phyloP scores from a whole-genome alignment of 495 filamentous ascomycete genomes.

The Margaritispora aquatica region DNA sequence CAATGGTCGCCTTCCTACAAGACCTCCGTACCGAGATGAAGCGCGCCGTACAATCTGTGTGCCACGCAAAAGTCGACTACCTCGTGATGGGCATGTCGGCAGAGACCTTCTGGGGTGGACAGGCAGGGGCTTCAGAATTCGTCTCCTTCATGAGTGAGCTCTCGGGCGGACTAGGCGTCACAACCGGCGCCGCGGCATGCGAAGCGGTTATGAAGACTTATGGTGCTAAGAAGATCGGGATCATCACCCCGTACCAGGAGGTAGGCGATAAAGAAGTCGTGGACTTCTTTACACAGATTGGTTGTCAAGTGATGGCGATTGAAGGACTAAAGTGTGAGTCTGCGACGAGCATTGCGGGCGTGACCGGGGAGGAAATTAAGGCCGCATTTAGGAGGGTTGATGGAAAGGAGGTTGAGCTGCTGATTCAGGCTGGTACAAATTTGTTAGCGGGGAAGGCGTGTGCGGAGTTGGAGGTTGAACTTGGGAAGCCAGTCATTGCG shows the following conservation, averaged over 20 bases:
- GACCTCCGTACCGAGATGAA: conserved; percentile 9
- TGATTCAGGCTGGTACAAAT: conserved; percentile 13
- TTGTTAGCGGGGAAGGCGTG: conserved; percentile 5
- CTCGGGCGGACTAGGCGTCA: conserved; percentile 4
- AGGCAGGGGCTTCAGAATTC: conserved; percentile 1
- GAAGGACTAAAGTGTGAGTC: conserved; percentile 5
- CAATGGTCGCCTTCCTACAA: conserved; percentile 8
- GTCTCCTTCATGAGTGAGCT: conserved; percentile 4
- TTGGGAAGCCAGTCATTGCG: conserved; percentile 12
- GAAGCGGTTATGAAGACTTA: conserved; percentile 4
- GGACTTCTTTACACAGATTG: conserved; percentile 13
- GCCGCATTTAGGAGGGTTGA: conserved; percentile 1
- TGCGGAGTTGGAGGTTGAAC: conserved; percentile 9
- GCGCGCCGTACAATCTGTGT: conserved; percentile 3
- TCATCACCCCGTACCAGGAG: conserved; percentile 9
- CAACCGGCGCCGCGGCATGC: conserved; percentile 7
- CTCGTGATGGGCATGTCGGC: conserved; percentile 12
- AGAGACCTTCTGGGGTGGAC: conserved; percentile 12
- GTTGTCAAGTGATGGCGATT: conserved; percentile 4
- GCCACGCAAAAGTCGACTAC: conserved; percentile 14
- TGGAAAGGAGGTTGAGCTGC: conserved; percentile 3
- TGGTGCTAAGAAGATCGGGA: conserved; percentile 7
- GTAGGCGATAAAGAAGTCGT: conserved; percentile 12
- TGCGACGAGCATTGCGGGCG: conserved; percentile 7
- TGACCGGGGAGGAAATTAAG: conserved; percentile 7